Evolutionary conservation across 805 yeast species (phyloP), one percentile per base, ranked within the genome.

Genomic region (Kodamaea nitidulidarum): DNA sequence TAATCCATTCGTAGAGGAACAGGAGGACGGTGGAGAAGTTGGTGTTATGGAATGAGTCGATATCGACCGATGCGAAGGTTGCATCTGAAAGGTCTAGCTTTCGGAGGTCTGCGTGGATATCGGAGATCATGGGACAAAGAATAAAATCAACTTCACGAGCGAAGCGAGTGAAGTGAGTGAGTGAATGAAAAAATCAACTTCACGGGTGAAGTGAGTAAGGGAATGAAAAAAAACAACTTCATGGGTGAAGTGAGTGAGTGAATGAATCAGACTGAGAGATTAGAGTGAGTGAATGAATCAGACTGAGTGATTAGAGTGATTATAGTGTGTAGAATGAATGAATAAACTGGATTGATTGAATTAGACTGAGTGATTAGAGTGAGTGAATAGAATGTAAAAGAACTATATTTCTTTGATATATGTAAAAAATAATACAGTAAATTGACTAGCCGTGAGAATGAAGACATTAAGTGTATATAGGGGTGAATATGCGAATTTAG

Each of bases 61-160:
- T 58, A 37, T 75, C 72, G 16, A 77, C 63, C 39, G 66, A 58
- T 37, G 75, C 80, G 45, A 77, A 76, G 1, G 80, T 72, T 12
- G 72, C 61, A 27, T 52, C 58, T 34, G 67, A 67, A 15, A 62
- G 48, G 18, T 55, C 46, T 40, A 58, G 60, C 49, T 58, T 61
- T 17, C 49, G 35, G 42, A 61, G 57, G 39, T 58, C 56, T 22
- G 48, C 40, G 15, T 55, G 44, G 35, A 62, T 54, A 35, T 52
- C 47, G 45, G 58, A 52, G 38, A 46, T 17, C 32, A 30, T 30
- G 12, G 15, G 15, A 28, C 28, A 27, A 27, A 4, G 14, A 12
- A 15, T 5, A 14, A 14, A 10, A 14, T 10, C 12, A 4, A 27
- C 10, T 27, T n/a, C n/a, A n/a, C n/a, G n/a, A n/a, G n/a, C n/a